phyloP scores from a whole-genome alignment of 2,329 filamentous ascomycete genomes.

The Trichoderma endophyticum region DNA sequence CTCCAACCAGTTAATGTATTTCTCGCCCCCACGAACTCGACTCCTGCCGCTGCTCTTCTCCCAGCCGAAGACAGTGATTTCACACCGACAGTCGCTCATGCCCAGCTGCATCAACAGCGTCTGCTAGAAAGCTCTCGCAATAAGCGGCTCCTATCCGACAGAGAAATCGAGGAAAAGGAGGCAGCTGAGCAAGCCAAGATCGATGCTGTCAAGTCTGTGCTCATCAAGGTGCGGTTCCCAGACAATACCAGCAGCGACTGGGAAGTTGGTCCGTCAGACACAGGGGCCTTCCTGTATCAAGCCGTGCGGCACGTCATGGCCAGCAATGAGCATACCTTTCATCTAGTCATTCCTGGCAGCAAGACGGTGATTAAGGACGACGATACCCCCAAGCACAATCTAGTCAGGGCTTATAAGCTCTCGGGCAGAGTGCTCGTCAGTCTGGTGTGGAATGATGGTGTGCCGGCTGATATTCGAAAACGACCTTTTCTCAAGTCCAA shows the following conservation, averaged over 20 bases:
- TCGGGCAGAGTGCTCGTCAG: conserved; percentile 70
- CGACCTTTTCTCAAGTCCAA: conserved; percentile 56
- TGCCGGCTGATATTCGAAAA: conserved; percentile 53
- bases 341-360: conserved; percentile 61
- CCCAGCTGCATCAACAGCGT: conserved; percentile 68
- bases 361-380: conserved; percentile 49
- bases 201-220: conserved; percentile 63
- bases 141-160: conserved; percentile 75
- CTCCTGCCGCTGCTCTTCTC: conserved; percentile 69
- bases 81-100: conserved; percentile 71
- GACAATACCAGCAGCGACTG: conserved; percentile 77
- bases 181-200: conserved; percentile 63
- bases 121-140: conserved; percentile 64
- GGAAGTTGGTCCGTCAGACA: conserved; percentile 65
- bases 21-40: conserved; percentile 69
- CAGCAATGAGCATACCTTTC: conserved; percentile 63
- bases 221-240: conserved; percentile 80
- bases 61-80: conserved; percentile 72
- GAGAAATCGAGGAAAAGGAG: conserved; percentile 70
- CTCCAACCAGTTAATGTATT: conserved; percentile 66
- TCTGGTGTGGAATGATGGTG: conserved; percentile 68
- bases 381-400: conserved; percentile 44
- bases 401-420: conserved; percentile 74
- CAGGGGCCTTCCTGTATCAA: conserved; percentile 67
- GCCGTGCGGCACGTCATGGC: conserved; percentile 73